Percentiles rank a stretch among this genome's conserved stretches.
phyloP scores from a whole-genome alignment of 371 early-diverging fungal species.

The Rhizomucor pusillus region DNA sequence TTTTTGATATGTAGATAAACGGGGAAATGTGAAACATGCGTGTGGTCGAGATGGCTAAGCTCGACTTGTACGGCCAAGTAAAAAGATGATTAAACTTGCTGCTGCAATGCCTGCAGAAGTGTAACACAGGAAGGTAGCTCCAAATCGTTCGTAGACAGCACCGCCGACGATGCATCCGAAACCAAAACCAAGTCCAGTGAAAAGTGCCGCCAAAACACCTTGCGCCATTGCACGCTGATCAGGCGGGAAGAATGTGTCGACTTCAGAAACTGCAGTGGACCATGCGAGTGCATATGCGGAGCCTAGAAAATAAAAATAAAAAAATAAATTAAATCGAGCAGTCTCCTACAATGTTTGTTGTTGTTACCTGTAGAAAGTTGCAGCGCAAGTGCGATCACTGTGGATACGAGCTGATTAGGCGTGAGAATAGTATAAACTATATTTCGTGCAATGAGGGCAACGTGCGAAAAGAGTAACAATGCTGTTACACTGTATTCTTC shows the following conservation, averaged over 20 bases:
- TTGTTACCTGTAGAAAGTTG: constrained; percentile 31
- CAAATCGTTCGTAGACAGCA: constrained; percentile 29
- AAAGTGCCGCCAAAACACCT: constrained; percentile 37
- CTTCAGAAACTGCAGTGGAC: constrained; percentile 44
- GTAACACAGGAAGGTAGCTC: constrained; percentile 19
- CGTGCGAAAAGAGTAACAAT: constrained; percentile 27
- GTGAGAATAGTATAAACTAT: constrained; percentile 23
- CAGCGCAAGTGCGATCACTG: constrained; percentile 19
- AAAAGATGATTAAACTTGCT: constrained; percentile 26
- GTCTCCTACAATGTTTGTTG: too few relatives aligned
- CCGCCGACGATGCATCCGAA: constrained; percentile 39
- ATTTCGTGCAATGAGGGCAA: constrained; percentile 26
- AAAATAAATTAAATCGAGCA: neutral
- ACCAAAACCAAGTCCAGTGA: constrained; percentile 39
- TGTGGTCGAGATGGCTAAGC: too few relatives aligned
- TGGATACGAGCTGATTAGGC: constrained; percentile 20
- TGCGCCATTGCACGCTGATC: constrained; percentile 45
- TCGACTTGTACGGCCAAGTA: constrained; percentile 11
- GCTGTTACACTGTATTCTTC: constrained; percentile 24
- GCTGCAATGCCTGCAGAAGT: constrained; percentile 15
- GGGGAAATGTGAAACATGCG: too few relatives aligned
- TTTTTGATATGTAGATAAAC: too few relatives aligned
- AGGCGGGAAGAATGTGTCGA: constrained; percentile 36
- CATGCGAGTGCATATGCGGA: constrained; percentile 36
- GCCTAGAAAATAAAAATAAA: constrained; percentile 6